Evolutionary conservation across 2,329 filamentous ascomycete species (phyloP), one percentile per base, ranked within the genome.

Genomic region (Xylaria sp.): DNA sequence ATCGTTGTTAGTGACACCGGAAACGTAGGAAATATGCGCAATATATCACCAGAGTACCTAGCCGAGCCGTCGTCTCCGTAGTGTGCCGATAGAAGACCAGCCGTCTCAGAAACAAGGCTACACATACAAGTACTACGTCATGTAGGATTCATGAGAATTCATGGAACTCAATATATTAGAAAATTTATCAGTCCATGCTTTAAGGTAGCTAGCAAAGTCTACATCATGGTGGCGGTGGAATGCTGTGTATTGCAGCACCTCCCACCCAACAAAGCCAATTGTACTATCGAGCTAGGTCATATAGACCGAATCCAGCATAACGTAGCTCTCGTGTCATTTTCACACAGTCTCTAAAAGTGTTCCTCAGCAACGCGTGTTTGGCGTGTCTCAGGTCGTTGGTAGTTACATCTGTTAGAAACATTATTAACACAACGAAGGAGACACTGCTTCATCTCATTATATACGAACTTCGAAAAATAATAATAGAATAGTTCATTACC

Each of bases 341-440:
- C 32, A 55, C 9, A 7, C 42, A 48, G 24, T 30, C 42, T 14
- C 48, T 47, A 47, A 51, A 27, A 53, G 24, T 55, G 36, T 47
- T 4, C 14, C 6, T 57, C 36, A 48, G 48, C 51, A 48, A 56
- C 53, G 45, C 36, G 58, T 68, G 68, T 70, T 65, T 70, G 63
- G 60, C 61, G 50, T 70, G 68, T 71, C 68, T 70, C 60, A 61
- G 50, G 32, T 47, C 50, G 64, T 64, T 66, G 30, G 67, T 60
- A 58, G 21, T 27, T 39, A 47, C 36, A 61, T 61, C 14, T 61
- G 8, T n/a, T 5, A 55, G 9, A 59, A 27, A 51, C 50, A 53
- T 9, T 54, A 32, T 21, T 12, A n/a, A 17, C 3, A 5, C 12
- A 45, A 34, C 30, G 4, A 11, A 21, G 21, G 32, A 42, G 24